Evolutionary conservation across 192 early-diverging fungal species (phyloP).

Genomic region (Linnemannia schmuckeri): DNA sequence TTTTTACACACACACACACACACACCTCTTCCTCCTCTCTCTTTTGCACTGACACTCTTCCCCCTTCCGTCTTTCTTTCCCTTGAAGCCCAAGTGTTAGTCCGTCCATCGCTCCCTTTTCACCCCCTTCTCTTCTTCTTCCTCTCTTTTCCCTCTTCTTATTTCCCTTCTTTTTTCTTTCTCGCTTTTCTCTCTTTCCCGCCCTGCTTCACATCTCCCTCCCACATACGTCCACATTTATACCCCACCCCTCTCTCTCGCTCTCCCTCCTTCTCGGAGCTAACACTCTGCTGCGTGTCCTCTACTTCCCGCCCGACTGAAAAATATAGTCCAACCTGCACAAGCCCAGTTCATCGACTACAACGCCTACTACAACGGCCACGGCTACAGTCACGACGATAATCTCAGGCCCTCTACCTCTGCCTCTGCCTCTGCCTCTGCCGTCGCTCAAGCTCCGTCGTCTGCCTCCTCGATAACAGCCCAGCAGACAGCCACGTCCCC

Average conservation of each 20-base stretch:
- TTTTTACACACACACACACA: too few relatives aligned
- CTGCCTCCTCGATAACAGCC: not conserved
- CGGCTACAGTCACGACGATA: constrained; percentile 30
- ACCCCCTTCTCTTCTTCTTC: not conserved
- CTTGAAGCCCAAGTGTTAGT: too few relatives aligned
- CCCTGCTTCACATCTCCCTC: not conserved
- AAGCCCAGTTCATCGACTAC: constrained; percentile 26
- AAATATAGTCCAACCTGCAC: constrained; percentile 4
- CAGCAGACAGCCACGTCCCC: not conserved
- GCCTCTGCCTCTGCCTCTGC: not conserved
- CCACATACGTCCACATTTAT: not conserved
- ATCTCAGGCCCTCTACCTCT: not conserved
- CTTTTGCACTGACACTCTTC: too few relatives aligned
- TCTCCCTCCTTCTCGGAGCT: not conserved
- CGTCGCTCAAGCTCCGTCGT: not conserved
- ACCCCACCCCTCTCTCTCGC: not conserved
- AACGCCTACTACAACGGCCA: constrained; percentile 30
- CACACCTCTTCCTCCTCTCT: too few relatives aligned
- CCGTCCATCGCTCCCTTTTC: not conserved
- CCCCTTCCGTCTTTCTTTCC: too few relatives aligned
- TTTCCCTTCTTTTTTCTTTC: not conserved
- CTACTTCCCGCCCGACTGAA: constrained; percentile 1
- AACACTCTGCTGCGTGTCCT: not conserved
- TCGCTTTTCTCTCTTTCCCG: not conserved
- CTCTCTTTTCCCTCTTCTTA: not conserved